Evolutionary conservation across 805 yeast species (phyloP).

Genomic region (Cyberlindnera samutprakarnensis): DNA sequence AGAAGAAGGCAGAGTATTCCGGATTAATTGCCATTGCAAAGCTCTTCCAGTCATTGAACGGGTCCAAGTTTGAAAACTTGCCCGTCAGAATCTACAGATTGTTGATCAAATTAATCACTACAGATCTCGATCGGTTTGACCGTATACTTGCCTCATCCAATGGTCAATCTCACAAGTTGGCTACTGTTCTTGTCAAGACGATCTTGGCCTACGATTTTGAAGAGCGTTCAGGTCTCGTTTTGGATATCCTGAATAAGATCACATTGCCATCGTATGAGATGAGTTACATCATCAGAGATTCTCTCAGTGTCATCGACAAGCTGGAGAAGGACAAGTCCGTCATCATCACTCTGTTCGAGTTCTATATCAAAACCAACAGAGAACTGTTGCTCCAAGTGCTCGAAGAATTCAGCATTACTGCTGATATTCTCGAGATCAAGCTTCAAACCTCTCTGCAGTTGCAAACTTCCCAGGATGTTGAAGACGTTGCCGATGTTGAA

Average conservation of each 20-base stretch:
- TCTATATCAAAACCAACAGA: conserved; percentile 29
- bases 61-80: conserved; percentile 32
- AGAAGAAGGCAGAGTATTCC: conserved; percentile 31
- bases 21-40: conserved; percentile 42
- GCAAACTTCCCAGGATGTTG: conserved; percentile 22
- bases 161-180: conserved; percentile 31
- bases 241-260: conserved; percentile 28
- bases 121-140: conserved; percentile 18
- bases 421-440: conserved; percentile 52
- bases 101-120: conserved; percentile 22
- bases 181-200: conserved; percentile 37
- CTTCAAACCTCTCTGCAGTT: conserved; percentile 52
- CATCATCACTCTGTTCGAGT: conserved; percentile 32
- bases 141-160: conserved; percentile 22
- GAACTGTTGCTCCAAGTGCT: conserved; percentile 33
- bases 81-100: conserved; percentile 30
- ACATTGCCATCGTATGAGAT: conserved; percentile 30
- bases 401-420: conserved; percentile 25
- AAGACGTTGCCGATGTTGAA: conserved; percentile 8
- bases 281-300: conserved; percentile 30
- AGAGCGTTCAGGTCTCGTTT: conserved; percentile 25
- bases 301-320: conserved; percentile 28
- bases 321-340: conserved; percentile 31
- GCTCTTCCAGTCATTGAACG: conserved; percentile 39
- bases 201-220: conserved; percentile 35